Conservation (phyloP, 2,329 filamentous ascomycete species). For the Septoria linicola region DNA sequence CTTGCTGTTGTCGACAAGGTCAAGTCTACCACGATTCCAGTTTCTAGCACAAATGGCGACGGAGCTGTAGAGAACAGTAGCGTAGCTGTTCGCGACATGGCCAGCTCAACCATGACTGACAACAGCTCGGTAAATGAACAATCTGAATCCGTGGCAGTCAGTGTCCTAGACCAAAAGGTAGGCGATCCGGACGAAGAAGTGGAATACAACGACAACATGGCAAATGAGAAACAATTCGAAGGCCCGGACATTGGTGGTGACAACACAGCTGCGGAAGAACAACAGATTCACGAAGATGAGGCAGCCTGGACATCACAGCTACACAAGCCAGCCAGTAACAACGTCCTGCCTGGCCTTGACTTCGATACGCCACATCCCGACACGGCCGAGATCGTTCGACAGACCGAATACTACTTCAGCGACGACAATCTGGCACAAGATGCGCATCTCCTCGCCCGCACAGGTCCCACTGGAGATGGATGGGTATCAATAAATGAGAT, state of each 20-base stretch:
- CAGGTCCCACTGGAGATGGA: constrained; percentile 42
- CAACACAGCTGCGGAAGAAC: background rate
- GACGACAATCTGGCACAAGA: constrained; percentile 49
- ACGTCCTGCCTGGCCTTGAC: background rate
- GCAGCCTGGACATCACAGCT: background rate
- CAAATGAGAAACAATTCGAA: background rate
- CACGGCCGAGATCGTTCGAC: constrained; percentile 31
- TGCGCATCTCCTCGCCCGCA: constrained; percentile 44
- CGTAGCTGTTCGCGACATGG: background rate
- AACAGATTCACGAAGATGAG: background rate
- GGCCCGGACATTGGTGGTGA: no score
- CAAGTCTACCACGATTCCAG: background rate
- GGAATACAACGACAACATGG: background rate
- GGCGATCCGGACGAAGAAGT: background rate
- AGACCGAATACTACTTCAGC: constrained; percentile 54
- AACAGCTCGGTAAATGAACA: no score
- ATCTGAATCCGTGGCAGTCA: background rate
- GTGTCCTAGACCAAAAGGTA: background rate
- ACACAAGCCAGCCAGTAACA: background rate
- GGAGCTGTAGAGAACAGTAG: background rate
- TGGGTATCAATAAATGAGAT: constrained; percentile 47
- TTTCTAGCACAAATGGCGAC: background rate
- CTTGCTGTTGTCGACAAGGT: background rate
- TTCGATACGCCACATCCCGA: constrained; percentile 17
- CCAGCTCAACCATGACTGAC: background rate